A percentile compares a stretch with the other conserved stretches of the same genome.
phyloP scores from a whole-genome alignment of 1,284 basidiomycete species.

The Fomitopsis palustris region DNA sequence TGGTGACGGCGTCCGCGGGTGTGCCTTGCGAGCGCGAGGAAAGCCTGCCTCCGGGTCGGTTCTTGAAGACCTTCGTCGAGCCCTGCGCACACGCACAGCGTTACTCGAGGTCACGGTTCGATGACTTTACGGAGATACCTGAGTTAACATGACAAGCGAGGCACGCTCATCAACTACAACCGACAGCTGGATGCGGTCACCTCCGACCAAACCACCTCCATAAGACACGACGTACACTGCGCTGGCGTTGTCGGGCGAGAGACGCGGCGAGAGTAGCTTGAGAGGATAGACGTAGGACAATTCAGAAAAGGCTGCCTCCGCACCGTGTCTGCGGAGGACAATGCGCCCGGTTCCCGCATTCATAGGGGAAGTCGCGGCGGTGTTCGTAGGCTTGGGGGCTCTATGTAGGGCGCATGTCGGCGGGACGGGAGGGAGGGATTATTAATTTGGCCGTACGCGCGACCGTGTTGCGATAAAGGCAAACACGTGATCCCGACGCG shows the following conservation, averaged over 20 bases:
- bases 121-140: conserved; percentile 45
- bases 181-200: conserved; percentile 70
- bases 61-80: conserved; percentile 93
- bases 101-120: background rate
- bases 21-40: conserved; percentile 24
- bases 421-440: no score
- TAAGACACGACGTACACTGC: conserved; percentile 85
- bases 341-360: conserved; percentile 54
- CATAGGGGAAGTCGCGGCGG: background rate
- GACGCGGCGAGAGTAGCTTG: conserved; percentile 80
- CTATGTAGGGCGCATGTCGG: background rate
- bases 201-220: conserved; percentile 91
- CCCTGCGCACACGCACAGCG: conserved; percentile 47
- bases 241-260: conserved; percentile 48
- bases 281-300: conserved; percentile 86
- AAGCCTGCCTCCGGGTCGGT: conserved; percentile 45
- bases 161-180: conserved; percentile 58
- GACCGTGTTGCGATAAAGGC: background rate
- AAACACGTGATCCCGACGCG: conserved; percentile 1
- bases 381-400: background rate
- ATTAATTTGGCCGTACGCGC: no score
- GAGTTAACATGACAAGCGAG: conserved; percentile 72
- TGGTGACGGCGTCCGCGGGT: conserved; percentile 20
- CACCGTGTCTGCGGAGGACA: conserved; percentile 46
- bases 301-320: conserved; percentile 65